phyloP scores from a whole-genome alignment of 139 green algal species.

The Auxenochlorella protothecoides region DNA sequence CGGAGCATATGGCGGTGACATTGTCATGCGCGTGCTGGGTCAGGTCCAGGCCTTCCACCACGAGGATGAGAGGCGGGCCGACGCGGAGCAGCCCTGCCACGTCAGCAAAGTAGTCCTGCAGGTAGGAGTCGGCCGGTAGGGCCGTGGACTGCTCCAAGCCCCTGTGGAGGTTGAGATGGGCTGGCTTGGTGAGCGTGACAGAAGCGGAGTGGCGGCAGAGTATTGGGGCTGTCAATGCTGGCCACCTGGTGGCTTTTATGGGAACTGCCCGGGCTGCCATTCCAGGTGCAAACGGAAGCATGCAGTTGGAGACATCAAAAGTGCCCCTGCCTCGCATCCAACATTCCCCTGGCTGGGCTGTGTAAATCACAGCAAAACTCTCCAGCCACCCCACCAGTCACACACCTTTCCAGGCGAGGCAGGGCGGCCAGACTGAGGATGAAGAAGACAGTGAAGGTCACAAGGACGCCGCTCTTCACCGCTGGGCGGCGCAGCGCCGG shows the following conservation, averaged over 20 bases:
- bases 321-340: too few species aligned
- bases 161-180: conserved; percentile 7
- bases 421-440: conserved; percentile 22
- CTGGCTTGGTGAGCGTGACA: too few species aligned
- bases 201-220: too few species aligned
- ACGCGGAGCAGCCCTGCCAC: conserved; percentile 61
- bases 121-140: conserved; percentile 79
- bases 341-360: too few species aligned
- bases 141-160: conserved; percentile 82
- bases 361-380: too few species aligned
- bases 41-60: conserved; percentile 66
- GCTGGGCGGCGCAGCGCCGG: conserved; percentile 31
- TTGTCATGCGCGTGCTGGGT: conserved; percentile 26
- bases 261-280: too few species aligned
- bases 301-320: too few species aligned
- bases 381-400: neutral
- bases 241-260: too few species aligned
- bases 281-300: too few species aligned
- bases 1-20: conserved; percentile 54
- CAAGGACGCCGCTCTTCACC: conserved; percentile 43
- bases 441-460: conserved; percentile 24
- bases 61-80: conserved; percentile 75
- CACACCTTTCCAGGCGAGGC: conserved; percentile 29
- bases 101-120: conserved; percentile 81
- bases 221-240: too few species aligned